phyloP scores from a whole-genome alignment of 139 green algal genomes.

The Yamagishiella unicocca region DNA sequence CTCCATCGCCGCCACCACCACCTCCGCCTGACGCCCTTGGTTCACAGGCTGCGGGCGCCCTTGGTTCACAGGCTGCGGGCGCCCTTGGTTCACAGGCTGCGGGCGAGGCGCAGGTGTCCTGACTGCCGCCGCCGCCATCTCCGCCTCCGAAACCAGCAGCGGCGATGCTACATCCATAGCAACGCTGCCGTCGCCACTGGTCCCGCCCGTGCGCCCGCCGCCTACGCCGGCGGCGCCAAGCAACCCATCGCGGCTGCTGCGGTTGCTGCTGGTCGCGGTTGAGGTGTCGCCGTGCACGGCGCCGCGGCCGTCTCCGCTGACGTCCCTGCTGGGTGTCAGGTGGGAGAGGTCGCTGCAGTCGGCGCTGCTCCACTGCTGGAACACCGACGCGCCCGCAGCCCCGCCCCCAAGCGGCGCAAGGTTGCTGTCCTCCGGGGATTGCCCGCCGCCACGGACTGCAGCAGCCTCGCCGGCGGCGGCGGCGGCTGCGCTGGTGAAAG shows the following conservation, averaged over 20 bases:
- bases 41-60: too few relatives aligned
- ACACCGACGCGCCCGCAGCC: background rate
- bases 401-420: background rate
- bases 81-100: too few relatives aligned
- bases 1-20: too few relatives aligned
- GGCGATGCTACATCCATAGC: background rate
- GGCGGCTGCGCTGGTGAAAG: background rate
- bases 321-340: background rate
- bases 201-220: background rate
- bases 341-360: background rate
- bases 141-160: background rate
- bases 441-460: background rate
- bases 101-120: too few relatives aligned
- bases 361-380: background rate
- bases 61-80: too few relatives aligned
- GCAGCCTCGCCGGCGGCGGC: background rate
- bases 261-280: background rate
- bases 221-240: background rate
- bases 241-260: background rate
- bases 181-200: background rate
- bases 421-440: background rate
- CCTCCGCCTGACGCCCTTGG: too few relatives aligned
- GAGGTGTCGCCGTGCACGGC: background rate
- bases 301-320: background rate
- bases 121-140: background rate